Percentiles rank a stretch among this genome's conserved stretches.
Evolutionary conservation across 83 land plant genomes (phyloP).

Genomic region (Diphasiastrum complanatum): DNA sequence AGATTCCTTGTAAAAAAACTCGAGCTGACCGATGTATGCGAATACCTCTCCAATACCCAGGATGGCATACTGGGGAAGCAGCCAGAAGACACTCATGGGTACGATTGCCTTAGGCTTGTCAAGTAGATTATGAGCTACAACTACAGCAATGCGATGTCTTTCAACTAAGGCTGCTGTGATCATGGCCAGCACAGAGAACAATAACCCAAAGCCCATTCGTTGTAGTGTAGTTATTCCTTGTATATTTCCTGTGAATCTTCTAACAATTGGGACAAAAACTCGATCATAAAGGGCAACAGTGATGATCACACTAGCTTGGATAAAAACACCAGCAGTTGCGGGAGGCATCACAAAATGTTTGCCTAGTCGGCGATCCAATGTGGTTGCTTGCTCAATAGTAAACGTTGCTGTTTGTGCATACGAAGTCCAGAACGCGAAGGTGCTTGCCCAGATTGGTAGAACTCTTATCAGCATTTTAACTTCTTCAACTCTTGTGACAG

Average conservation of each 20-base stretch:
- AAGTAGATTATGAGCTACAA: not conserved
- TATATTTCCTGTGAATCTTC: conserved; percentile 20
- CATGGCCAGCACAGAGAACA: conserved; percentile 21
- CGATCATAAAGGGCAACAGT: conserved; percentile 14
- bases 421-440: conserved; percentile 34
- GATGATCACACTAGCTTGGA: conserved; percentile 13
- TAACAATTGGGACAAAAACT: conserved; percentile 10
- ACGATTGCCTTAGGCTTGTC: conserved; percentile 5
- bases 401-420: conserved; percentile 39
- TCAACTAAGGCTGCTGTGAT: conserved; percentile 21
- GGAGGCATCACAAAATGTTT: conserved; percentile 28
- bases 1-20: conserved; percentile 27
- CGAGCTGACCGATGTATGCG: conserved; percentile 31
- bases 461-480: conserved; percentile 41
- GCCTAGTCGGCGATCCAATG: conserved; percentile 31
- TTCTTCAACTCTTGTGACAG: conserved; percentile 57
- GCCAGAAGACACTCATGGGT: conserved; percentile 29
- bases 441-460: conserved; percentile 41
- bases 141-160: conserved; percentile 8
- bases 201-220: conserved; percentile 19
- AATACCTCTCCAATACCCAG: conserved; percentile 20
- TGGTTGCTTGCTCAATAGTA: conserved; percentile 34
- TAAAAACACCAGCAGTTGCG: conserved; percentile 14
- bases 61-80: conserved; percentile 23
- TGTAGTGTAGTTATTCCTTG: conserved; percentile 24